Conservation (phyloP, 106 monocot genomes). For the Dendrobium officinale region DNA sequence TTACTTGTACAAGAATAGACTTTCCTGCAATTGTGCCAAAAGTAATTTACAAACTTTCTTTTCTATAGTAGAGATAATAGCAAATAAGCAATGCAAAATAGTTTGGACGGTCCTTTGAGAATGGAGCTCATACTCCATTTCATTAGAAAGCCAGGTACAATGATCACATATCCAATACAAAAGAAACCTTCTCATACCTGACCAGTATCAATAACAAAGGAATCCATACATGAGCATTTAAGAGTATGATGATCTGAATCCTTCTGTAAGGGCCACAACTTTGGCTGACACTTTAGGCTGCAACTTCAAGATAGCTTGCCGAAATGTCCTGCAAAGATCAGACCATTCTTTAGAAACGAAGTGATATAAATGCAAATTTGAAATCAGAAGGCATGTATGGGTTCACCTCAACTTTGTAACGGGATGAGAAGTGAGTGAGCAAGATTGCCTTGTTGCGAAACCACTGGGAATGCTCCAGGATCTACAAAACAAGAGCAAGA, state of each 20-base stretch:
- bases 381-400: neutral
- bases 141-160: neutral
- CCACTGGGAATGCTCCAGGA: constrained; percentile 85
- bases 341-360: neutral
- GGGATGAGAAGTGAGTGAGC: constrained; percentile 92
- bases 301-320: constrained; percentile 59
- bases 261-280: constrained; percentile 83
- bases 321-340: constrained; percentile 65
- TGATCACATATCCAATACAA: neutral
- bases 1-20: too few relatives aligned
- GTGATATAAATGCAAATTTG: neutral
- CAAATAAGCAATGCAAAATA: neutral
- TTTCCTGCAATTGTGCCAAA: neutral
- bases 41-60: neutral
- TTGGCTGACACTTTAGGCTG: constrained; percentile 73
- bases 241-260: constrained; percentile 67
- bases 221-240: neutral
- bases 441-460: constrained; percentile 86
- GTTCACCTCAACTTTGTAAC: constrained; percentile 81
- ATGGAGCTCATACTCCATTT: too few relatives aligned
- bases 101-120: neutral
- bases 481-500: constrained; percentile 27
- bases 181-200: neutral
- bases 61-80: neutral
- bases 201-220: neutral